Conservation (phyloP, 768 basidiomycete species). For the Gloeopeniophorella convolvens region DNA sequence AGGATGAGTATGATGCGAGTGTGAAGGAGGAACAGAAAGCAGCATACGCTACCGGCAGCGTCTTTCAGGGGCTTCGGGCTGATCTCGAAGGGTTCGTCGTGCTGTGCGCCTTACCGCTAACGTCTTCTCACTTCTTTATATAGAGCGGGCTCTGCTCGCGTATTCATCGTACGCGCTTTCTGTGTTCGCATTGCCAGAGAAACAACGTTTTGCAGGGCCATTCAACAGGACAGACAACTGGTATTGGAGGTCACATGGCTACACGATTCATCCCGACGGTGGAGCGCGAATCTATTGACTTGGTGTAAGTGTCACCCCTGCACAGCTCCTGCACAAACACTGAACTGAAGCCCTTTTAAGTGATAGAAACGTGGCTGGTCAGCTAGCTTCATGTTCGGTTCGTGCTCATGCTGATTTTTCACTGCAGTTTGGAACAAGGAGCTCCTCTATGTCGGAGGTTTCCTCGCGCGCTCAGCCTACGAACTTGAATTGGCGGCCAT, state of each 20-base stretch:
- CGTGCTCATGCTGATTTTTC: neutral
- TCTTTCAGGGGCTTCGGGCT: constrained; percentile 83
- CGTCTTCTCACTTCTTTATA: neutral
- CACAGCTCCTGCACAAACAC: neutral
- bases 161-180: constrained; percentile 67
- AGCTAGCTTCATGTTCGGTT: constrained; percentile 20
- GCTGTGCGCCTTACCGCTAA: neutral
- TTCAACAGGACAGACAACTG: constrained; percentile 89
- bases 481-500: constrained; percentile 70
- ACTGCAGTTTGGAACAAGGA: constrained; percentile 82
- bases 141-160: constrained; percentile 60
- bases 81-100: constrained; percentile 69
- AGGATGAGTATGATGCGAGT: constrained; percentile 73
- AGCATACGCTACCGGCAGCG: constrained; percentile 59
- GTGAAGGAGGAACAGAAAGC: constrained; percentile 58
- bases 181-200: neutral
- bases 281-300: constrained; percentile 87
- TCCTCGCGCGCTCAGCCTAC: constrained; percentile 75
- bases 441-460: constrained; percentile 77
- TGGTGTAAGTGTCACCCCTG: constrained; percentile 49
- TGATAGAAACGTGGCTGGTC: constrained; percentile 76
- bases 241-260: constrained; percentile 61
- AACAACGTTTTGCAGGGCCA: constrained; percentile 52
- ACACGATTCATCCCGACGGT: constrained; percentile 93
- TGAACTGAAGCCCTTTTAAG: constrained; percentile 30